Base-by-base conservation (phyloP, 1,284 basidiomycete species). In the Ceratobasidium sp. region DNA sequence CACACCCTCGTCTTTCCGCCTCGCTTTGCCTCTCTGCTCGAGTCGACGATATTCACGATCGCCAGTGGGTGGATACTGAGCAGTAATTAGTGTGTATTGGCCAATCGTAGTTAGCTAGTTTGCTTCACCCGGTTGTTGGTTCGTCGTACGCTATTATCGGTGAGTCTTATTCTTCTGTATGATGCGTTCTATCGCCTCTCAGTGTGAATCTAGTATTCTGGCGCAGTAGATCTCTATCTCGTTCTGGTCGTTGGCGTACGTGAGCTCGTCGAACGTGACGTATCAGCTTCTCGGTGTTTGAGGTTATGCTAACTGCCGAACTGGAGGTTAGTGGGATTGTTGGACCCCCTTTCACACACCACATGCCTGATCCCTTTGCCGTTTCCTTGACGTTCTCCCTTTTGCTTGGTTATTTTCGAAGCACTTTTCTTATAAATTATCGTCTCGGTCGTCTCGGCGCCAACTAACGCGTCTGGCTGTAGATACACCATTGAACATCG, bases 251-350 rank as follows among this genome's bases (percentile, higher is more conserved):
- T 32, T 62, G 37, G 19, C 59, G 17, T 22, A 49, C 46, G 44
- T 61, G 54, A 29, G 49, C 44, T 44, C 46, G 40, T 65, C 61
- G 71, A 56, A 65, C 71, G 71, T 65, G 61, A 54, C 49, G 71
- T 75, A 75, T 75, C 71, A 75, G 40, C 61, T 73, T 75, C 66
- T 52, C 61, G 71, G 40, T 75, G 61, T 65, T 75, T 75, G 71
- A 75, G 70, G 69, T 32, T 65, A 75, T 75, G 71, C 71, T 75
- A 75, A 75, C 71, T 75, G 71, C 71, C 71, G 71, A 40, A 65
- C 62, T 66, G 71, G 71, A 75, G 71, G 71, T 75, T 34, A 75
- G 71, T 75, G 71, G 71, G 71, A 75, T 54, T 75, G 62, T 49
- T 64, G 67, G 67, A 65, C 51, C 25, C 19, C n/a, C 37, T 54